Conservation (phyloP, 1,284 basidiomycete genomes). For the Ganoderma boninense region DNA sequence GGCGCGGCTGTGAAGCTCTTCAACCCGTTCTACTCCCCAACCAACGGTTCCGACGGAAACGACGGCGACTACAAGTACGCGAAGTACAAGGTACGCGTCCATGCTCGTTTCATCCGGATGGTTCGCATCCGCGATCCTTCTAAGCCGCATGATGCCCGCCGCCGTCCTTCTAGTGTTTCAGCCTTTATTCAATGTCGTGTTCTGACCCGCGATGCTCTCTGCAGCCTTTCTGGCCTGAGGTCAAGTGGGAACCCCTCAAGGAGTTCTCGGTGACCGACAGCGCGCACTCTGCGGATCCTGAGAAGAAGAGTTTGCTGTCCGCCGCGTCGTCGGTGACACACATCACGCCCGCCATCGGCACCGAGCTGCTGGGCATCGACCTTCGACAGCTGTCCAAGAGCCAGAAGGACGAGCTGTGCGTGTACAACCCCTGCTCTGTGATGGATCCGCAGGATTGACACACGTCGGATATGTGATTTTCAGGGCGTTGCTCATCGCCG, state of each 20-base stretch:
- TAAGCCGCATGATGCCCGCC: background rate
- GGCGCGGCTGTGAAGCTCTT: constrained; percentile 42
- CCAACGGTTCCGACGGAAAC: constrained; percentile 57
- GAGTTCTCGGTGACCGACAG: constrained; percentile 70
- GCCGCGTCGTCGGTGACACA: constrained; percentile 68
- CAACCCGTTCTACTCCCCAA: constrained; percentile 77
- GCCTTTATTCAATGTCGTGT: background rate
- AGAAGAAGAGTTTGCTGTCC: constrained; percentile 62
- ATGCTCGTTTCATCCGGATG: background rate
- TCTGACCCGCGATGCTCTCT: constrained; percentile 6
- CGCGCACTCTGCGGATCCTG: constrained; percentile 65
- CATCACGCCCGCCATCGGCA: constrained; percentile 71
- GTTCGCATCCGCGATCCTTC: background rate
- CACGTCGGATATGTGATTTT: background rate
- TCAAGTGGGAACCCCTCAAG: constrained; percentile 70
- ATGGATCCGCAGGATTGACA: constrained; percentile 17
- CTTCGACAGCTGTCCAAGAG: constrained; percentile 62
- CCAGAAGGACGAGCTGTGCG: constrained; percentile 76
- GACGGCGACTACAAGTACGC: constrained; percentile 60
- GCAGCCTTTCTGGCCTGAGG: constrained; percentile 71
- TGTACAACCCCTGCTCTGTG: constrained; percentile 17
- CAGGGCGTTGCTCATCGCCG: constrained; percentile 73
- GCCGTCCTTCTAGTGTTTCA: background rate
- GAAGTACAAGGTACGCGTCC: constrained; percentile 62
- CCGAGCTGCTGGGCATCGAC: constrained; percentile 71